Conservation (phyloP, 83 land plant species). For the Isoetes engelmannii region DNA sequence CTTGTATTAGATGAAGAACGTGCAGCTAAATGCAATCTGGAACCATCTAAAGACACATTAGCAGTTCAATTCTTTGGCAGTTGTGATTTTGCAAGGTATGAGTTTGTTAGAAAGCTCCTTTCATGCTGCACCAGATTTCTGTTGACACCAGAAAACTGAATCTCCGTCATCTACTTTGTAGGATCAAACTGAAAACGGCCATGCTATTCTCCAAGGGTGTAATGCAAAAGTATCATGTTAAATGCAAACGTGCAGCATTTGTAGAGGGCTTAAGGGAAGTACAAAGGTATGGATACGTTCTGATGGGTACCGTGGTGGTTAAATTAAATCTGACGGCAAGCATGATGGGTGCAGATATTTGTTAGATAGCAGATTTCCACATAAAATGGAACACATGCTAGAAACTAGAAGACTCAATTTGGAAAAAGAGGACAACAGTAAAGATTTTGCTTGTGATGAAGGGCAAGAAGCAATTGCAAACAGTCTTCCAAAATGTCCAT, state of each 20-base stretch:
- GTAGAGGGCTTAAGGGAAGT: conserved; percentile 3
- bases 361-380: conserved; percentile 2
- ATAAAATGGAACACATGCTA: conserved; percentile 10
- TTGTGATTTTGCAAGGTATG: conserved; percentile 14
- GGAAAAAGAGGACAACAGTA: background rate
- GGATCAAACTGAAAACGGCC: background rate
- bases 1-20: conserved; percentile 6
- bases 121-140: background rate
- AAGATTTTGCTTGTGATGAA: background rate
- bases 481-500: background rate
- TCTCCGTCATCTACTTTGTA: background rate
- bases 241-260: conserved; percentile 6
- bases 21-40: conserved; percentile 1
- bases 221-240: background rate
- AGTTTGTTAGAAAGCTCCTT: background rate
- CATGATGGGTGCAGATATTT: background rate
- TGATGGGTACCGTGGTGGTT: too few relatives aligned
- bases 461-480: background rate
- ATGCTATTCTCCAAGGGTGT: conserved; percentile 1
- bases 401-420: background rate
- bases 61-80: conserved; percentile 11
- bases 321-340: too few relatives aligned
- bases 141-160: background rate
- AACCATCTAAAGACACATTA: background rate
- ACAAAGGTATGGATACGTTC: background rate